These are phyloP conservation scores for Brassica balearica DNA, from an alignment of 441 rosid genomes.

Conservation along the genomic window DNA sequence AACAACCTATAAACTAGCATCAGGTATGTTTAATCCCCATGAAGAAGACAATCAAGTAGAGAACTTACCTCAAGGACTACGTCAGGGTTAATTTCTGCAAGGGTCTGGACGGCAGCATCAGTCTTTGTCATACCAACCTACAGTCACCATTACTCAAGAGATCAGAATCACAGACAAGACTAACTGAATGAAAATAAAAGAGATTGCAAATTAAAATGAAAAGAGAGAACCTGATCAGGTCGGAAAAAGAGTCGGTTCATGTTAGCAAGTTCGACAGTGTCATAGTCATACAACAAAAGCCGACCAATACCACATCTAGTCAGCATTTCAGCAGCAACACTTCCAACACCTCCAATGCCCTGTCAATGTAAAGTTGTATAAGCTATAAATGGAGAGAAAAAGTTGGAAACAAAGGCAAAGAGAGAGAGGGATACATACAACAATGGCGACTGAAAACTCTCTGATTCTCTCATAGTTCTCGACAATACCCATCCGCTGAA, in stretches of 20 bases:
- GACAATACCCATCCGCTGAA: slow-evolving; percentile 97
- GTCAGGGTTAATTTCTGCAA: slow-evolving; percentile 91
- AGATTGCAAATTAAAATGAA: background rate
- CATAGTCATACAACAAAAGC: slow-evolving; percentile 95
- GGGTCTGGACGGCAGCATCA: slow-evolving; percentile 98
- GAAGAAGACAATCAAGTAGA: background rate
- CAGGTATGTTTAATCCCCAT: no score
- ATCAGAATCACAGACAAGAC: background rate
- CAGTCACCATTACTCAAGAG: slow-evolving; percentile 18
- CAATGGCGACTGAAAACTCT: slow-evolving; percentile 92
- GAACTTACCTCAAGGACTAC: slow-evolving; percentile 78
- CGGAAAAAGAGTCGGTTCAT: slow-evolving; percentile 96
- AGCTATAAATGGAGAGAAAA: background rate
- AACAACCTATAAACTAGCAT: background rate
- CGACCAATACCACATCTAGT: slow-evolving; percentile 98
- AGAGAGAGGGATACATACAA: slow-evolving; percentile 67
- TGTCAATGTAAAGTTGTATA: slow-evolving; percentile 39
- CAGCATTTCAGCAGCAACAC: slow-evolving; percentile 99
- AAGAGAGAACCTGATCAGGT: slow-evolving; percentile 82
- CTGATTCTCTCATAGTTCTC: slow-evolving; percentile 85
- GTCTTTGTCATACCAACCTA: slow-evolving; percentile 99
- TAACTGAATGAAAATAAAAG: background rate
- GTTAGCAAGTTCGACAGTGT: slow-evolving; percentile 93
- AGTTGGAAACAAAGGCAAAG: background rate
- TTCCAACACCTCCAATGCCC: slow-evolving; percentile 99